These are phyloP conservation scores for Periconia sp. DNA, from an alignment of 2,329 filamentous ascomycete species.

Conservation along the genomic window DNA sequence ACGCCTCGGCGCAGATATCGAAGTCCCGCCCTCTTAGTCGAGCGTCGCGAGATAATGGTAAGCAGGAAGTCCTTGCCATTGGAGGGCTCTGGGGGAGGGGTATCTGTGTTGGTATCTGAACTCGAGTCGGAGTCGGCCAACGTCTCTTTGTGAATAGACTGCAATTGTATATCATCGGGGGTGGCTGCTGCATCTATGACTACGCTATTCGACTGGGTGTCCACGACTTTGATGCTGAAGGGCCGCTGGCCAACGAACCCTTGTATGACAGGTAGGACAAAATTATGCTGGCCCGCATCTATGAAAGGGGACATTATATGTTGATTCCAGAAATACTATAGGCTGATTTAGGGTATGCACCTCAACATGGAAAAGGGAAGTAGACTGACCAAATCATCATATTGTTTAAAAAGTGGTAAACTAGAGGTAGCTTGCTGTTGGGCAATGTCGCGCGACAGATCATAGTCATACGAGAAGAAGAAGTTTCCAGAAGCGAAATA, in stretches of 20 bases:
- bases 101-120: constrained; percentile 12
- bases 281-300: constrained; percentile 70
- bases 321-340: constrained; percentile 87
- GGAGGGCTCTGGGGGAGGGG: constrained; percentile 39
- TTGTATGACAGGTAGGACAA: constrained; percentile 85
- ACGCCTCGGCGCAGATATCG: constrained; percentile 89
- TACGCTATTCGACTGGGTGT: constrained; percentile 34
- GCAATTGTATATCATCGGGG: constrained; percentile 43
- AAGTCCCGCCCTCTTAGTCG: constrained; percentile 82
- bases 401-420: constrained; percentile 71
- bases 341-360: constrained; percentile 4
- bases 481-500: constrained; percentile 85
- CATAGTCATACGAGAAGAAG: constrained; percentile 93
- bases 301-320: constrained; percentile 77
- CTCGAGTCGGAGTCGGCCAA: constrained; percentile 24
- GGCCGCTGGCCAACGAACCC: constrained; percentile 88
- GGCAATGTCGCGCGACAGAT: constrained; percentile 74
- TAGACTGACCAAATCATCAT: constrained; percentile 68
- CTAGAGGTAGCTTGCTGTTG: constrained; percentile 52
- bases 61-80: constrained; percentile 67
- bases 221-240: constrained; percentile 71
- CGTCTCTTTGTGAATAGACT: constrained; percentile 38
- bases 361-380: neutral
- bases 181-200: constrained; percentile 42
- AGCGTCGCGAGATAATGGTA: constrained; percentile 91